Evolutionary conservation across 208 protist genomes (phyloP).

Genomic region (Strigomonas culicis): DNA sequence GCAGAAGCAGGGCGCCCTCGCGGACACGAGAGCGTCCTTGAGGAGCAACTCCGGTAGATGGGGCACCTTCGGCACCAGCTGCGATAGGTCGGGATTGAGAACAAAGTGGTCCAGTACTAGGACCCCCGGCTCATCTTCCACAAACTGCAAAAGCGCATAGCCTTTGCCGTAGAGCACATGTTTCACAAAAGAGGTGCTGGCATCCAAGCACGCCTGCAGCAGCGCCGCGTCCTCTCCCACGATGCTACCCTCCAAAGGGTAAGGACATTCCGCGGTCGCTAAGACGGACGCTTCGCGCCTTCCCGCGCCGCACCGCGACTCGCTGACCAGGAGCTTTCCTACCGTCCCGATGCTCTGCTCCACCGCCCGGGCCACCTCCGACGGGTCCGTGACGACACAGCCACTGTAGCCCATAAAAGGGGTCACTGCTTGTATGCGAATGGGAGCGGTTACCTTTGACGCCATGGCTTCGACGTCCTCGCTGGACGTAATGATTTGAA

Average conservation of each 20-base stretch:
- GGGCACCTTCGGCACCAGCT: not conserved
- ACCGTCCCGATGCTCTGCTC: constrained; percentile 10
- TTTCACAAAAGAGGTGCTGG: constrained; percentile 36
- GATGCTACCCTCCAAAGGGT: too few relatives aligned
- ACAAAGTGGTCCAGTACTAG: not conserved
- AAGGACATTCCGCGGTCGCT: too few relatives aligned
- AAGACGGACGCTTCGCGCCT: too few relatives aligned
- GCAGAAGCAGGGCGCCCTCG: constrained; percentile 21
- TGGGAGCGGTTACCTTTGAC: not conserved
- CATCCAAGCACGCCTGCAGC: too few relatives aligned
- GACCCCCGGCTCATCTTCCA: not conserved
- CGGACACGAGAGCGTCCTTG: constrained; percentile 14
- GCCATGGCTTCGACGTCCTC: not conserved
- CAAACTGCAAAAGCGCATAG: constrained; percentile 18
- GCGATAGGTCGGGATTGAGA: constrained; percentile 9
- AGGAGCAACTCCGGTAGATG: constrained; percentile 15
- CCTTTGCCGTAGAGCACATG: constrained; percentile 29
- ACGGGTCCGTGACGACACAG: constrained; percentile 7
- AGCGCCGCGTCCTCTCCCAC: too few relatives aligned
- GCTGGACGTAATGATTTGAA: constrained; percentile 18
- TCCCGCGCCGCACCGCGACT: too few relatives aligned
- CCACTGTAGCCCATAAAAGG: too few relatives aligned
- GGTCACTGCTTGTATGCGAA: too few relatives aligned
- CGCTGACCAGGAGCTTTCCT: constrained; percentile 8
- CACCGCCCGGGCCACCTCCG: constrained; percentile 7